Evolutionary conservation across 2,329 filamentous ascomycete species (phyloP), one percentile per base, ranked within the genome.

Genomic region (Trichothecium roseum): DNA sequence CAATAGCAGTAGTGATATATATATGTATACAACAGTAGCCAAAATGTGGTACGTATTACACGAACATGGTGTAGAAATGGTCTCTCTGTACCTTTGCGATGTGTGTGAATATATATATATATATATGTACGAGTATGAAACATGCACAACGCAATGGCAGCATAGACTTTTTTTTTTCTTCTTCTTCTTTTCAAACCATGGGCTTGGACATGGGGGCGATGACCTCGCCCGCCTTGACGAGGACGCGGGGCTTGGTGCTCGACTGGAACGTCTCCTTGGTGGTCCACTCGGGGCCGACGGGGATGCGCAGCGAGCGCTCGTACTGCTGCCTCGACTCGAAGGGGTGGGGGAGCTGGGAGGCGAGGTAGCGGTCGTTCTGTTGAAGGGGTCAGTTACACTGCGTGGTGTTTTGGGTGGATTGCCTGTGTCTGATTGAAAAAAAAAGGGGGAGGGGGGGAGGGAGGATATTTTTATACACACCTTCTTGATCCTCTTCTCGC

Each of bases 181-280:
- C n/a, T n/a, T n/a, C n/a, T n/a, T n/a, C n/a, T n/a, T n/a, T n/a
- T 24, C 20, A 24, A 24, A 24, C 6, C 20, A 54, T 66, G 14
- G 89, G 89, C 63, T 83, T 88, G 39, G 81, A 77, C 74, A 98
- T 84, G 28, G 91, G 84, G 49, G 77, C 73, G 58, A 98, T 87
- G 45, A 93, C 71, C 20, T 24, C 20, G 32, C 91, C 91, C 62
- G 88, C 84, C 68, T 94, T 95, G 56, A 94, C 66, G 57, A 96
- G 68, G 45, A 96, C 74, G 49, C 86, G 77, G 39, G 91, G 91
- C 72, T 89, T 94, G 40, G 84, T 94, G 41, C 75, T 75, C 48
- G 82, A 77, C 66, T 96, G 88, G 71, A 91, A 91, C 12, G 83
- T 86, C 64, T 86, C 78, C 72, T 94, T 95, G n/a, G 89, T 96